Percentiles rank a stretch among this genome's conserved stretches.
phyloP scores from a whole-genome alignment of 495 filamentous ascomycete species.

The Gamarada debralockiae region DNA sequence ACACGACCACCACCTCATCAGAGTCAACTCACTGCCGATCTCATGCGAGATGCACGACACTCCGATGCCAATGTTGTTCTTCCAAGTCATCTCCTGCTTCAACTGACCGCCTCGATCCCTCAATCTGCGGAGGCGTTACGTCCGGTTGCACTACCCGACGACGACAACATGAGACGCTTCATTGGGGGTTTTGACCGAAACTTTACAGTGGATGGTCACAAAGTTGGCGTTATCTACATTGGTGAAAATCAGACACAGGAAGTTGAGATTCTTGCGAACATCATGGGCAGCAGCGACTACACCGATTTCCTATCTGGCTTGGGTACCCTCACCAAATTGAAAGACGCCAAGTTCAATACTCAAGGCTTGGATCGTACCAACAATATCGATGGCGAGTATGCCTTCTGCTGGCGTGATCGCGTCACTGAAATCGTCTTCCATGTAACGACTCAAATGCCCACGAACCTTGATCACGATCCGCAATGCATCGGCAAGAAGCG shows the following conservation, averaged over 20 bases:
- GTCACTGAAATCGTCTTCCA: slow-evolving; percentile 96
- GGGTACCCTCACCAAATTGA: slow-evolving; percentile 73
- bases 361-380: slow-evolving; percentile 79
- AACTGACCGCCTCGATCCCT: slow-evolving; percentile 70
- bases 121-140: slow-evolving; percentile 53
- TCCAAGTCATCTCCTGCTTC: slow-evolving; percentile 81
- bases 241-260: slow-evolving; percentile 78
- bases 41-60: slow-evolving; percentile 38
- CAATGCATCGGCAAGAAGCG: slow-evolving; percentile 81
- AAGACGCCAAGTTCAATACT: slow-evolving; percentile 83
- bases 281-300: slow-evolving; percentile 78
- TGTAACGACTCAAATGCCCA: slow-evolving; percentile 95
- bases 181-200: slow-evolving; percentile 80
- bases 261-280: slow-evolving; percentile 79
- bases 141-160: slow-evolving; percentile 78
- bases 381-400: slow-evolving; percentile 77
- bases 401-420: slow-evolving; percentile 89
- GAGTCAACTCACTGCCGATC: slow-evolving; percentile 45
- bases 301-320: slow-evolving; percentile 75
- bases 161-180: slow-evolving; percentile 72
- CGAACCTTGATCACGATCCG: slow-evolving; percentile 69
- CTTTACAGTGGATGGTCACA: slow-evolving; percentile 90
- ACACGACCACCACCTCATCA: slow-evolving; percentile 66
- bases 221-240: slow-evolving; percentile 91
- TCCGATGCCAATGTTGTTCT: slow-evolving; percentile 50